A percentile compares a stretch with the other conserved stretches of the same genome.
phyloP scores from a whole-genome alignment of 2,329 filamentous ascomycete genomes.

The Penicillium thymicola region DNA sequence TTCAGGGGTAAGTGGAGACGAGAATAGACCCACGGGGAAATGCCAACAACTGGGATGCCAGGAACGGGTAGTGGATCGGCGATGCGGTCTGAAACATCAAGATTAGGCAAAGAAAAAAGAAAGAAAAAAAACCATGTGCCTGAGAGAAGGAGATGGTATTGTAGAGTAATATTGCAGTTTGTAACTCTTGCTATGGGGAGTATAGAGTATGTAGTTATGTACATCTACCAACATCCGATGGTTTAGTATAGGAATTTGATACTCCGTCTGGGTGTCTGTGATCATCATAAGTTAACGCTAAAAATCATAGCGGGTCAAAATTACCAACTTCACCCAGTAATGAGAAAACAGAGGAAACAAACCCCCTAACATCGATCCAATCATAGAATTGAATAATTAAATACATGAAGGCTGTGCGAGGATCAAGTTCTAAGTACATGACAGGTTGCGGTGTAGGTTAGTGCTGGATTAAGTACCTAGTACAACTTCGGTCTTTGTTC shows the following conservation, averaged over 20 bases:
- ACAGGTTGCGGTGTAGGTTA: slow-evolving; percentile 2
- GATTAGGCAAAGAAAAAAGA: background rate
- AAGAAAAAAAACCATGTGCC: too few relatives aligned
- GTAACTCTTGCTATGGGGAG: background rate
- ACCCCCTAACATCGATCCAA: slow-evolving; percentile 8
- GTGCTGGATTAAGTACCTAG: slow-evolving; percentile 6
- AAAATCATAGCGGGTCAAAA: slow-evolving; percentile 6
- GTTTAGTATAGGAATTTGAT: background rate
- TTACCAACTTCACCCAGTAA: background rate
- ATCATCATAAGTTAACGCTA: slow-evolving; percentile 4
- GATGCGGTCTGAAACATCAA: slow-evolving; percentile 8
- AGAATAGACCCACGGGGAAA: slow-evolving; percentile 4
- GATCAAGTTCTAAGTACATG: slow-evolving; percentile 10
- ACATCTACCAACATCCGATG: background rate
- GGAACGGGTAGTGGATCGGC: slow-evolving; percentile 24
- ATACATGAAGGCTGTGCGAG: slow-evolving; percentile 12
- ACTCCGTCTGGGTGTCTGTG: background rate
- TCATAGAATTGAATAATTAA: slow-evolving; percentile 1
- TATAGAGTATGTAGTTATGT: background rate
- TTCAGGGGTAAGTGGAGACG: slow-evolving; percentile 27
- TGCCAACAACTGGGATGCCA: slow-evolving; percentile 13
- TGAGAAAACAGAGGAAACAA: background rate
- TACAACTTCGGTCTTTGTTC: slow-evolving; percentile 1
- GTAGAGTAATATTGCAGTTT: background rate
- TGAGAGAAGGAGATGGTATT: background rate